These are phyloP conservation scores for Gynochthodes officinalis DNA, from an alignment of 257 asterid species.

Conservation along the genomic window DNA sequence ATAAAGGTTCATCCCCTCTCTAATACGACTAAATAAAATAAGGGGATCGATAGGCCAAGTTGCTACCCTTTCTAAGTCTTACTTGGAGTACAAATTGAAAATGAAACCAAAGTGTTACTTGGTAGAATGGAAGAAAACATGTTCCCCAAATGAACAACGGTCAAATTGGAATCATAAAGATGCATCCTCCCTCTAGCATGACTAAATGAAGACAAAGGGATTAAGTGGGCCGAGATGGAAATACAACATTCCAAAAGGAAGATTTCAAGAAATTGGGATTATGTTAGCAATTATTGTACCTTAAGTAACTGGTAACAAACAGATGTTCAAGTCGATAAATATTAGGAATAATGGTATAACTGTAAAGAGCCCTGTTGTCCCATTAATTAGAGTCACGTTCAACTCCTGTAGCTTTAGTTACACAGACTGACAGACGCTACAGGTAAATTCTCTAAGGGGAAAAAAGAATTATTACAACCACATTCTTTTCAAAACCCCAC, in stretches of 20 bases:
- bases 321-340: background rate
- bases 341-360: background rate
- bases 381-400: background rate
- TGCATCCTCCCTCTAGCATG: too few species aligned
- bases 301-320: too few species aligned
- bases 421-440: background rate
- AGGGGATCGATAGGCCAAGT: background rate
- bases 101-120: too few species aligned
- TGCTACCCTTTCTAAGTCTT: background rate
- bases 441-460: background rate
- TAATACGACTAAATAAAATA: background rate
- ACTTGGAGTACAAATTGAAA: slow-evolving; percentile 3
- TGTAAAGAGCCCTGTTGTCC: background rate
- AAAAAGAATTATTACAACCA: background rate
- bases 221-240: too few species aligned
- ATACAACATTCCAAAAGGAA: background rate
- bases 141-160: too few species aligned
- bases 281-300: background rate
- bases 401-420: background rate
- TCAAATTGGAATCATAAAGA: too few species aligned
- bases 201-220: too few species aligned
- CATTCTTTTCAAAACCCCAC: too few species aligned
- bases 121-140: too few species aligned
- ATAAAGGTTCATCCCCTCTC: background rate
- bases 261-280: background rate